Percentiles rank a stretch among this genome's conserved stretches.
Evolutionary conservation across 192 early-diverging fungal species (phyloP).

Genomic region (Dispira simplex): DNA sequence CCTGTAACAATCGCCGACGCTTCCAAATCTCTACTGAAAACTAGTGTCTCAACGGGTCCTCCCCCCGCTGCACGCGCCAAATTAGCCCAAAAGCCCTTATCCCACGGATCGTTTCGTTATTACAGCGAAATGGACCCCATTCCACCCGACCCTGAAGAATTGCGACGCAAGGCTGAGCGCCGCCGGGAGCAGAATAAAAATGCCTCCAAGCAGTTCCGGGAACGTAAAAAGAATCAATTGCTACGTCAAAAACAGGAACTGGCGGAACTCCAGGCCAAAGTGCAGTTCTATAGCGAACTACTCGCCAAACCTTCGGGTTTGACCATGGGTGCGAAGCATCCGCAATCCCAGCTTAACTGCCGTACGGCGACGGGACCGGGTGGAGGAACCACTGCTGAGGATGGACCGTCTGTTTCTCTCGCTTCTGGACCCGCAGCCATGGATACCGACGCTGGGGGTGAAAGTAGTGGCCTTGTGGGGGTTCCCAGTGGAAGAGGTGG

Average conservation of each 20-base stretch:
- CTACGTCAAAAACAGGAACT: constrained; percentile 3
- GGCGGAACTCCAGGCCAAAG: neutral
- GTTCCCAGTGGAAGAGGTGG: too few species aligned
- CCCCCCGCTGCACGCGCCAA: neutral
- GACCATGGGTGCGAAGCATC: too few species aligned
- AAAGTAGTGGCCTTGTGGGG: too few species aligned
- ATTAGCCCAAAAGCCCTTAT: neutral
- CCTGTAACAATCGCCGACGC: too few species aligned
- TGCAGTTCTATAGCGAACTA: neutral
- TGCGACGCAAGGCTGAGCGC: neutral
- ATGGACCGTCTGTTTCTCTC: neutral
- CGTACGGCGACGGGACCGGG: neutral
- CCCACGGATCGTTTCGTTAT: constrained; percentile 8
- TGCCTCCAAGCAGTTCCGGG: constrained; percentile 11
- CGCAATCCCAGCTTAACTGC: neutral
- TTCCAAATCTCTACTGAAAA: neutral
- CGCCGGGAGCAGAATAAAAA: constrained; percentile 9
- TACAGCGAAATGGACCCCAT: constrained; percentile 7
- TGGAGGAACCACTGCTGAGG: neutral
- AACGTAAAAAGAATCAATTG: neutral
- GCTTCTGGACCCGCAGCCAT: neutral
- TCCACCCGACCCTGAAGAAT: constrained; percentile 7
- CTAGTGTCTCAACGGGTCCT: neutral
- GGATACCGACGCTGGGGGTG: neutral
- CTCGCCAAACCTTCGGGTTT: neutral